Evolutionary conservation across 306 rosid species (phyloP), one percentile per base, ranked within the genome.

Genomic region (Prunus salicina): DNA sequence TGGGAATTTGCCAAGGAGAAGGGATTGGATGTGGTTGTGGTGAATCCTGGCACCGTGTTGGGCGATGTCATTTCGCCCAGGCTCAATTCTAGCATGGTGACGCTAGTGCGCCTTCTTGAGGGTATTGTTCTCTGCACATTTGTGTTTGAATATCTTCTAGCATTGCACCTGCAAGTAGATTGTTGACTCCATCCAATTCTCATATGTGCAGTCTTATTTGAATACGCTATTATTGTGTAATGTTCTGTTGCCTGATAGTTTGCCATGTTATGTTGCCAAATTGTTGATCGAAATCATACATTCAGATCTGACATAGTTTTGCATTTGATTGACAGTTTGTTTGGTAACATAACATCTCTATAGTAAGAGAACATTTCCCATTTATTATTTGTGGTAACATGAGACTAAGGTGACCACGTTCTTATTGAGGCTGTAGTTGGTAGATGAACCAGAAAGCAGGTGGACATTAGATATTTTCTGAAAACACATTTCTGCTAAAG

Each of bases 21-120:
- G 63, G 93, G 84, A 61, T 84, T 92, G 85, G 98, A 92, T 81
- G 87, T 94, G 84, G 98, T 94, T 74, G 96, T 88, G 78, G 90
- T 94, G 63, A 94, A 94, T 80, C 97, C 97, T 1, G 98, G 97
- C 62, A 89, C 96, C 14, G 98, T 92, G 32, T 86, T 92, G 95
- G 97, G 98, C 27, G 84, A 91, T 52, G 82, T 89, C 62, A 82
- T 94, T 77, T 47, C 98, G 1, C 95, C 98, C 2, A 81, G 91
- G 78, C 80, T 92, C 76, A 94, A 92, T 79, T 91, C 87, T 2
- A 94, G 97, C 87, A 94, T 94, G 98, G 9, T 86, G 69, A 86
- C 90, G 93, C 87, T 94, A 49, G 7, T 94, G 0, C 84, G 94
- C 74, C 84, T 94, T 81, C 90, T 94, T 28, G 80, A 94, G 89